phyloP scores from a whole-genome alignment of 1,284 basidiomycete species.

The Cystobasidium pallidum region DNA sequence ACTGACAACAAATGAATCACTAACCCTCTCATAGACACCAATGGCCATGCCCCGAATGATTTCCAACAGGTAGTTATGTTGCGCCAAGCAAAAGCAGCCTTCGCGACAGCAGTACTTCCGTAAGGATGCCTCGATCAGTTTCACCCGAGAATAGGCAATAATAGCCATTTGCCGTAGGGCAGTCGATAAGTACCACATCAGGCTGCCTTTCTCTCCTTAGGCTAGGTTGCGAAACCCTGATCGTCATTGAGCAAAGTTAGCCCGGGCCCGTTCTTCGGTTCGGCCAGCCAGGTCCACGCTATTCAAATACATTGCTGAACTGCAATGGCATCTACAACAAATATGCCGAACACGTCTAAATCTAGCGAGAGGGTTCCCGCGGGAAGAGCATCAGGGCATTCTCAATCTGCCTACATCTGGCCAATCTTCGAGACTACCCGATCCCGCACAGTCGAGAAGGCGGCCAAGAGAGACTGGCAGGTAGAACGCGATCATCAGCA shows the following conservation, averaged over 20 bases:
- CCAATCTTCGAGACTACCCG: slow-evolving; percentile 67
- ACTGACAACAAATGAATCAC: no score
- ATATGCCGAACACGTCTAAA: neutral
- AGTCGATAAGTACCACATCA: no score
- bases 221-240: no score
- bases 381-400: no score
- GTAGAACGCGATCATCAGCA: slow-evolving; percentile 59
- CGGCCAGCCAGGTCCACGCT: neutral
- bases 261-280: no score
- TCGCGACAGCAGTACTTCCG: neutral
- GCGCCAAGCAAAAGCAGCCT: no score
- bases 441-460: slow-evolving; percentile 82
- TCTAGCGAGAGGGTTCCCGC: neutral
- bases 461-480: slow-evolving; percentile 87
- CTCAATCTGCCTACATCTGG: slow-evolving; percentile 28
- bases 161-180: no score
- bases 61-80: no score
- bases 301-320: neutral
- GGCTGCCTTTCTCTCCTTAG: no score
- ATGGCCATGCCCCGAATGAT: no score
- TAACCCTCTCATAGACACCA: no score
- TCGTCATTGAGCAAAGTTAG: no score
- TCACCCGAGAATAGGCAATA: neutral
- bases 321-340: neutral
- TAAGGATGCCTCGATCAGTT: neutral